phyloP scores from a whole-genome alignment of 331 rosid species.

The Rhamnella rubrinervis region DNA sequence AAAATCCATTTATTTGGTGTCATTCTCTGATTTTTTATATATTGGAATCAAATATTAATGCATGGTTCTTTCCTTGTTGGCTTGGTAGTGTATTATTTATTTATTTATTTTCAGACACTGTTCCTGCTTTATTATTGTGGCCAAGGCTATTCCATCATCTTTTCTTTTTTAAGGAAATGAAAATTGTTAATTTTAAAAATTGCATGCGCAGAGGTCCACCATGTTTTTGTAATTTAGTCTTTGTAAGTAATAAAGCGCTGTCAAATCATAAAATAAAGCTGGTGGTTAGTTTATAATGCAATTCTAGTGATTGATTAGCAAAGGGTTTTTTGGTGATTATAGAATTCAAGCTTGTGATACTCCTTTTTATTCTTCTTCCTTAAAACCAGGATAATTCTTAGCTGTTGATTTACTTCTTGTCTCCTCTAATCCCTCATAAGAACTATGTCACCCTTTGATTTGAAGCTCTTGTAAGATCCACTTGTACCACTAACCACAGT shows the following conservation, averaged over 20 bases:
- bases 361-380: conserved; percentile 27
- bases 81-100: neutral
- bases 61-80: neutral
- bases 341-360: neutral
- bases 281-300: conserved; percentile 38
- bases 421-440: no score
- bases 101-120: neutral
- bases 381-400: conserved; percentile 10
- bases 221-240: conserved; percentile 14
- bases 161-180: neutral
- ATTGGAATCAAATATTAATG: neutral
- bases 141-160: neutral
- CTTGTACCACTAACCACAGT: no score
- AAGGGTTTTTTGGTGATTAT: conserved; percentile 18
- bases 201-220: conserved; percentile 25
- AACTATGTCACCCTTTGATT: no score
- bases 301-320: conserved; percentile 31
- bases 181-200: neutral
- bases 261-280: no score
- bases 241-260: neutral
- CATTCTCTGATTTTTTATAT: no score
- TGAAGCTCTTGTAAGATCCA: no score
- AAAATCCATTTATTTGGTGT: neutral
- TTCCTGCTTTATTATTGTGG: no score
- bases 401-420: neutral